These are phyloP conservation scores for Camelina sativa DNA, from an alignment of 345 rosid genomes.

Conservation along the genomic window DNA sequence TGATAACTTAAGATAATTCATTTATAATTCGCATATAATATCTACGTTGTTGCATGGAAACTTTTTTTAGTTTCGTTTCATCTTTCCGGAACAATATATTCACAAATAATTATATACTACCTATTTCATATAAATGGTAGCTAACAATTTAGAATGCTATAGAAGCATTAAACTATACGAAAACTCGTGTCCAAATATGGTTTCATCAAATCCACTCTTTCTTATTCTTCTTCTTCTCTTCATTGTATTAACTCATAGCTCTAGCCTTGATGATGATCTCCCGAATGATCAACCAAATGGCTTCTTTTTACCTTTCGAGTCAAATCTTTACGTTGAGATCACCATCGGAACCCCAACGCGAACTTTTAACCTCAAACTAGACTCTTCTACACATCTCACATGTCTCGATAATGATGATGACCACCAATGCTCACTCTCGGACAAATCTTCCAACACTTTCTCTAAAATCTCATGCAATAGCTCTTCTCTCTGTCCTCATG, in stretches of 20 bases:
- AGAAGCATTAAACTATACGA: too few species aligned
- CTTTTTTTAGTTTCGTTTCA: too few species aligned
- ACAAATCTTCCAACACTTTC: conserved; percentile 39
- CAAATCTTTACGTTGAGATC: conserved; percentile 42
- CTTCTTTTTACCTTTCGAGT: conserved; percentile 42
- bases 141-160: too few species aligned
- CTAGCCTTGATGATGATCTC: conserved; percentile 23
- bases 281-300: conserved; percentile 34
- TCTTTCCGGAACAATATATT: too few species aligned
- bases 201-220: background rate
- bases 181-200: too few species aligned
- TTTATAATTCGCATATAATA: too few species aligned
- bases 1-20: too few species aligned
- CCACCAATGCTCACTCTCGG: conserved; percentile 36
- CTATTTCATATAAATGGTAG: too few species aligned
- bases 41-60: too few species aligned
- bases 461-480: conserved; percentile 37
- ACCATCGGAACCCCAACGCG: conserved; percentile 38
- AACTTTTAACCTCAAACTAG: conserved; percentile 45
- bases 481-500: conserved; percentile 37
- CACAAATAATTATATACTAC: too few species aligned
- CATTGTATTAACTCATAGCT: background rate
- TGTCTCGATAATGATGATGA: conserved; percentile 39
- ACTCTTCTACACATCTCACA: conserved; percentile 46
- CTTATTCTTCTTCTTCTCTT: background rate